Evolutionary conservation across 352 stramenopile species (phyloP), one percentile per base, ranked within the genome.

Genomic region (Thraustotheca clavata): DNA sequence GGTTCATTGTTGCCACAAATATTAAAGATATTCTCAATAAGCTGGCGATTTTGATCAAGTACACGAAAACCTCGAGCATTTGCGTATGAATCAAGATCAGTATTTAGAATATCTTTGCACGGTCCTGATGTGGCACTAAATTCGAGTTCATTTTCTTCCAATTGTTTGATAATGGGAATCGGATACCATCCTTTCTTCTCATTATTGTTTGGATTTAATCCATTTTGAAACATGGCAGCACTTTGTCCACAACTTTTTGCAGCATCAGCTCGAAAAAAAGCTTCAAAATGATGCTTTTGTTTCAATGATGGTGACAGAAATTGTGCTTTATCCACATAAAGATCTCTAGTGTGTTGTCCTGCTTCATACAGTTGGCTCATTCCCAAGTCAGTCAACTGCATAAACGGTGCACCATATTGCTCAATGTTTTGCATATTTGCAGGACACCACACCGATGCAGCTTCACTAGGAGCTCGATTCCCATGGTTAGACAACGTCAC

Each of bases 121-220:
- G 85, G 83, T 7, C 83, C 83, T 49, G 91, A 89, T 18, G 85
- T 83, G 18, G 82, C 85, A 24, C 82, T 83, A 66, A 94, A 91
- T 0, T 79, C 85, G 63, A 91, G 82, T 59, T 94, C 85, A 57
- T 94, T 91, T 60, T 77, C 72, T 46, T 90, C 49, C 39, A 94
- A 63, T 63, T 94, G 80, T 83, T 91, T 94, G 39, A 82, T 89
- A 62, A 94, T 80, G 3, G 85, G 85, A 57, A 94, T 80, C 20
- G 77, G 83, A 38, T 91, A 72, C 20, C 73, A 71, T 59, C 89
- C 91, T 14, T 77, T 79, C 3, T 39, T 29, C 1, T 79, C 81
- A 2, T 79, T 86, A 1, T 76, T 73, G 66, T 90, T 79, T 32
- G 85, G 85, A 57, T 94, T 91, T 26, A 94, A 65, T 0, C 85